Percentiles rank a stretch among this genome's conserved stretches.
These are phyloP conservation scores for Aegilops sharonensis DNA, from an alignment of 176 grass and related monocot species.

Conservation along the genomic window DNA sequence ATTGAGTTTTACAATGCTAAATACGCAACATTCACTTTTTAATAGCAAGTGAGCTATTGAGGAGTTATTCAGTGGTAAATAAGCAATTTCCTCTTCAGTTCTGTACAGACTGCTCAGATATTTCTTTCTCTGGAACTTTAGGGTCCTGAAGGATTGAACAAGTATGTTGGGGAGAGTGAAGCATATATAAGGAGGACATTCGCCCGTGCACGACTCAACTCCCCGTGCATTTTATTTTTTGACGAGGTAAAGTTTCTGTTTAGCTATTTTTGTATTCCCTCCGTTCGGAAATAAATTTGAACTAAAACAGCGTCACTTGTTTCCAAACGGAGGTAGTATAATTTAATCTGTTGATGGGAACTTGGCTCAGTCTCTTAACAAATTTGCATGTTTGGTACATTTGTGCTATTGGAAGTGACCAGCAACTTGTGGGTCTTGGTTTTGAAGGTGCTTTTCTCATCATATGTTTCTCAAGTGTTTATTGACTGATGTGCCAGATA, in stretches of 20 bases:
- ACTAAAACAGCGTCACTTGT: too few relatives aligned
- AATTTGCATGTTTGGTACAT: not conserved
- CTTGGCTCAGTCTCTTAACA: not conserved
- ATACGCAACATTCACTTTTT: not conserved
- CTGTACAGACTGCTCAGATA: not conserved
- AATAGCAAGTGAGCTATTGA: not conserved
- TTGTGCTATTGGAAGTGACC: not conserved
- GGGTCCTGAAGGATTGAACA: constrained; percentile 81
- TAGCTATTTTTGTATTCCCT: not conserved
- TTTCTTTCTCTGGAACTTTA: constrained; percentile 37
- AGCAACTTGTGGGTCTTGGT: not conserved
- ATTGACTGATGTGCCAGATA: constrained; percentile 47
- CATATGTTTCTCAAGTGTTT: constrained; percentile 7
- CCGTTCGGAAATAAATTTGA: too few relatives aligned
- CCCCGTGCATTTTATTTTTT: constrained; percentile 90
- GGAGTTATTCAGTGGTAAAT: not conserved
- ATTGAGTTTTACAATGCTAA: not conserved
- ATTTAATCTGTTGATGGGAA: not conserved
- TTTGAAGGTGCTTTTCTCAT: not conserved
- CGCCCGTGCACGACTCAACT: constrained; percentile 66
- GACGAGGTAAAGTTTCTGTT: constrained; percentile 64
- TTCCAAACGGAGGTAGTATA: not conserved
- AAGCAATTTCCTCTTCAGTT: not conserved
- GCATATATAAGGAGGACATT: constrained; percentile 81
- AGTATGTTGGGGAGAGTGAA: constrained; percentile 91